A percentile compares a stretch with the other conserved stretches of the same genome.
Evolutionary conservation across 163 green algal species (phyloP).

Genomic region (Picocystis sp.): DNA sequence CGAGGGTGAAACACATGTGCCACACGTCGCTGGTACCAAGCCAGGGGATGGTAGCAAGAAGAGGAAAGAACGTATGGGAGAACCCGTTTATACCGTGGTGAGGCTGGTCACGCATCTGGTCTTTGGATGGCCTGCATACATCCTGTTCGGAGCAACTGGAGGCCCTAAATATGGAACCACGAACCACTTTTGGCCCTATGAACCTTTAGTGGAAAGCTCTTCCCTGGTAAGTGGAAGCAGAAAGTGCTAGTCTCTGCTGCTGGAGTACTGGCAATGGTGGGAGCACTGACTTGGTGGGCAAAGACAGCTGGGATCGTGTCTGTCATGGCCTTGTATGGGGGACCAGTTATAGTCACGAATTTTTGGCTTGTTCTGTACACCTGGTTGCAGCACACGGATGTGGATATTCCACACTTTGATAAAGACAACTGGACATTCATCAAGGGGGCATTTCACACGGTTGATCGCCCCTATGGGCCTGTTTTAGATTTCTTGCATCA

Average conservation of each 20-base stretch:
- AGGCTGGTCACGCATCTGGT: conserved; percentile 16
- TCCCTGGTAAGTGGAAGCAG: conserved; percentile 15
- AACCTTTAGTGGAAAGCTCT: conserved; percentile 12
- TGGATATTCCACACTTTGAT: conserved; percentile 22
- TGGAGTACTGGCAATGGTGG: conserved; percentile 12
- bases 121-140: conserved; percentile 22
- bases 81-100: conserved; percentile 11
- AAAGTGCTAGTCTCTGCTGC: conserved; percentile 19
- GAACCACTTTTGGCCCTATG: conserved; percentile 19
- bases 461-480: conserved; percentile 18
- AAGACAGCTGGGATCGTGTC: too few species aligned
- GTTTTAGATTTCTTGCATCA: conserved; percentile 25
- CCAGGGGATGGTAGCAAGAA: conserved; percentile 9
- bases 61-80: conserved; percentile 11
- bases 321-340: conserved; percentile 11
- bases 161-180: conserved; percentile 15
- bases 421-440: conserved; percentile 19
- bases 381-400: conserved; percentile 26
- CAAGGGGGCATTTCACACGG: conserved; percentile 22
- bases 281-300: conserved; percentile 12
- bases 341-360: conserved; percentile 18
- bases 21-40: not conserved
- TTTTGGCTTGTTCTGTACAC: conserved; percentile 27
- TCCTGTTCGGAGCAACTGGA: conserved; percentile 18
- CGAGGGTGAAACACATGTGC: conserved; percentile 25